Conservation (phyloP, 1,284 basidiomycete genomes). For the Cutaneotrichosporon sp. region DNA sequence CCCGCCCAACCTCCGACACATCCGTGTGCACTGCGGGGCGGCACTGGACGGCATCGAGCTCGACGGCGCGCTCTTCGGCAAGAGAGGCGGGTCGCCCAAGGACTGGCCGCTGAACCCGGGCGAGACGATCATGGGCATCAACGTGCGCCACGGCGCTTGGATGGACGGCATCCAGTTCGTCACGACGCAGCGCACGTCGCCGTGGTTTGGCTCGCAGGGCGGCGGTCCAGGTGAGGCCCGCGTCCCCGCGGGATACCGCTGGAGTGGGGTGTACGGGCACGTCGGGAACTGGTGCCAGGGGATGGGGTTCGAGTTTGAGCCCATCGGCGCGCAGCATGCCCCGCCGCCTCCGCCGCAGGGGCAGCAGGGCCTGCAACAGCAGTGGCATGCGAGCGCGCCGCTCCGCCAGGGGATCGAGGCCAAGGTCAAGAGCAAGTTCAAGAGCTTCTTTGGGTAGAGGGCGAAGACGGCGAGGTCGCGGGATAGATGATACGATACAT, state of each 20-base stretch:
- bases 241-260: constrained; percentile 11
- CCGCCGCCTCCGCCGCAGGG: not conserved
- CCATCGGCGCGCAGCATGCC: not conserved
- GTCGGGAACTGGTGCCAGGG: constrained; percentile 8
- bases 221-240: constrained; percentile 15
- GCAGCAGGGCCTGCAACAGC: not conserved
- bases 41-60: constrained; percentile 19
- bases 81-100: constrained; percentile 13
- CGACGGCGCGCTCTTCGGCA: constrained; percentile 9
- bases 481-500: too few species aligned
- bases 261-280: constrained; percentile 7
- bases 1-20: constrained; percentile 9
- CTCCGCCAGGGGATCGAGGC: not conserved
- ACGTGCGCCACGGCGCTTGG: constrained; percentile 18
- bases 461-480: too few species aligned
- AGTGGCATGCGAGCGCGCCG: not conserved
- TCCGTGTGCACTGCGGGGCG: constrained; percentile 9
- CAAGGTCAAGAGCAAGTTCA: constrained; percentile 3
- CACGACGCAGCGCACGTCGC: constrained; percentile 13
- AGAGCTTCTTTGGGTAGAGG: not conserved
- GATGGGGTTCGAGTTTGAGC: constrained; percentile 15
- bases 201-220: constrained; percentile 14
- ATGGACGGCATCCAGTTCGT: constrained; percentile 21
- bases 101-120: constrained; percentile 9
- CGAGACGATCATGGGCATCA: constrained; percentile 18